Conservation (phyloP, 768 basidiomycete species). For the Psilocybe azurescens region DNA sequence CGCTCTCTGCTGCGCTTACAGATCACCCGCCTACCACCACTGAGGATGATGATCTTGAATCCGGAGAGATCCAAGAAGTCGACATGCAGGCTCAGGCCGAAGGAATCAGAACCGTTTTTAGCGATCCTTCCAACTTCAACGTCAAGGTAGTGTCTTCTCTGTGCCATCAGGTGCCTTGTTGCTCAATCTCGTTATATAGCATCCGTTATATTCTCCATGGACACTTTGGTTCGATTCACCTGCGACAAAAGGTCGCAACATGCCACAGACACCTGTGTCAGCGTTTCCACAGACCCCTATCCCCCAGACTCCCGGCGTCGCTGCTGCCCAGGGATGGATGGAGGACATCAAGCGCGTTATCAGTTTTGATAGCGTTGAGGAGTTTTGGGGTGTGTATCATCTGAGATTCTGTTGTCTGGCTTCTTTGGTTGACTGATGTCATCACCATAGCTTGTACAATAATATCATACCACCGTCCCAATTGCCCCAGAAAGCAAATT, state of each 20-base stretch:
- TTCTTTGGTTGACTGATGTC: conserved; percentile 24
- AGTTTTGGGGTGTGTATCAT: conserved; percentile 89
- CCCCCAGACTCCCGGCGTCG: conserved; percentile 70
- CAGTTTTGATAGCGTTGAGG: conserved; percentile 95
- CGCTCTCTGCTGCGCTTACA: conserved; percentile 73
- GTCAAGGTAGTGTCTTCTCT: conserved; percentile 74
- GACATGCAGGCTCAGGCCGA: conserved; percentile 86
- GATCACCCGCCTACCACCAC: conserved; percentile 32
- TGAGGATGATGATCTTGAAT: conserved; percentile 55
- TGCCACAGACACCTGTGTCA: conserved; percentile 82
- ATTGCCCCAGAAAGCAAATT: conserved; percentile 96
- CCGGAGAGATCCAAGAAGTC: conserved; percentile 87
- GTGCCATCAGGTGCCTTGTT: conserved; percentile 8
- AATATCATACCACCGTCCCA: conserved; percentile 96
- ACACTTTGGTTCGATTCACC: conserved; percentile 99
- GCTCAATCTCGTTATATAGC: conserved; percentile 50
- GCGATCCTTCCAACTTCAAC: conserved; percentile 90
- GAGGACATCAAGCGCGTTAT: conserved; percentile 98
- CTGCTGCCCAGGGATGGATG: conserved; percentile 93
- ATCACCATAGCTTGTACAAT: conserved; percentile 77
- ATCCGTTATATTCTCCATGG: conserved; percentile 94
- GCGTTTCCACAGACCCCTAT: conserved; percentile 80
- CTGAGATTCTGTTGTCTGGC: not conserved
- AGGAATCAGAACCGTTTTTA: conserved; percentile 90
- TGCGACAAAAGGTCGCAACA: conserved; percentile 85